These are phyloP conservation scores for Myriosclerotinia curreyana DNA, from an alignment of 2,329 filamentous ascomycete genomes.

Conservation along the genomic window DNA sequence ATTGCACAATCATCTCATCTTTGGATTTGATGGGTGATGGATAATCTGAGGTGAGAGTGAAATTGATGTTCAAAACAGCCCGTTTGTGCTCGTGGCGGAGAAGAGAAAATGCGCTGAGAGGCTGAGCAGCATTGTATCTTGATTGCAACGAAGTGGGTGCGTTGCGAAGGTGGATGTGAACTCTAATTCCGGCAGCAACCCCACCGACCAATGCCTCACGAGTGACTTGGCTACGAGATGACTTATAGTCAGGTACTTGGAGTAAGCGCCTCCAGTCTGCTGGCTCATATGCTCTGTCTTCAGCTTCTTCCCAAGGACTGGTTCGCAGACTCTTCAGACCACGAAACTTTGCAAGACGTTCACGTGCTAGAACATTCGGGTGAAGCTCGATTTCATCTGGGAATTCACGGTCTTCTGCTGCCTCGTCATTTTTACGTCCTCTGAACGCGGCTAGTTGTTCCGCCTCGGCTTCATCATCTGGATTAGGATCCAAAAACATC, in stretches of 20 bases:
- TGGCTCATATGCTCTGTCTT: constrained; percentile 83
- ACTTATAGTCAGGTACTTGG: constrained; percentile 85
- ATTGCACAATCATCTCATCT: constrained; percentile 87
- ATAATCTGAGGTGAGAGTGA: constrained; percentile 78
- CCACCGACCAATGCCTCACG: constrained; percentile 88
- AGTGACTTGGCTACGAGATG: constrained; percentile 70
- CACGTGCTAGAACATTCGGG: constrained; percentile 79
- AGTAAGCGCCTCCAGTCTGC: constrained; percentile 85
- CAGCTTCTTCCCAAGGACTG: constrained; percentile 83
- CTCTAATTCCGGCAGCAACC: constrained; percentile 77
- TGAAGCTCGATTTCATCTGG: constrained; percentile 95
- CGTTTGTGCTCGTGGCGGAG: constrained; percentile 94
- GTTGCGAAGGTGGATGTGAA: constrained; percentile 70
- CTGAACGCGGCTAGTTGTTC: constrained; percentile 80
- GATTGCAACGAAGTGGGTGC: constrained; percentile 54
- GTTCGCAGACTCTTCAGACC: constrained; percentile 88
- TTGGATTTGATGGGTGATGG: constrained; percentile 80
- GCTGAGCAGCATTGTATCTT: constrained; percentile 53
- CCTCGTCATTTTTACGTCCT: constrained; percentile 72
- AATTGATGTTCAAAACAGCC: constrained; percentile 82
- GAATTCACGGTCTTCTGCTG: constrained; percentile 88
- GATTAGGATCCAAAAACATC: constrained; percentile 73
- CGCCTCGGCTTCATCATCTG: constrained; percentile 77
- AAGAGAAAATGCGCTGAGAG: constrained; percentile 78
- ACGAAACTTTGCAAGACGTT: constrained; percentile 81